A percentile compares a stretch with the other conserved stretches of the same genome.
These are phyloP conservation scores for Xanthoconium stramineum DNA, from an alignment of 768 basidiomycete species.

Conservation along the genomic window DNA sequence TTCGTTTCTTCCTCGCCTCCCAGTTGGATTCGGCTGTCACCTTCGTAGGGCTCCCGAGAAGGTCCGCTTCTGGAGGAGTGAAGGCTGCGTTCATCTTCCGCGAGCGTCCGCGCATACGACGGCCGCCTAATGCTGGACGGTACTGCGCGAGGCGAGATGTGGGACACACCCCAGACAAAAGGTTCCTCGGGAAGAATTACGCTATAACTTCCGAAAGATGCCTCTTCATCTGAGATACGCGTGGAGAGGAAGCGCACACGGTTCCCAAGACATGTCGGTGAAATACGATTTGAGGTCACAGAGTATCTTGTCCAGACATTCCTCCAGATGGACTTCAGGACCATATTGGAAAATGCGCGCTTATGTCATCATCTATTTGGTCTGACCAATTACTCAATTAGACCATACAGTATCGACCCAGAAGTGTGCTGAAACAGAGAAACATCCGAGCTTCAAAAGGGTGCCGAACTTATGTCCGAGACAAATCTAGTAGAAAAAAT, in stretches of 20 bases:
- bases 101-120: slow-evolving; percentile 38
- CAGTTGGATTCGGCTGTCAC: slow-evolving; percentile 43
- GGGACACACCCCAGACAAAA: slow-evolving; percentile 58
- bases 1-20: slow-evolving; percentile 51
- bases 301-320: not conserved
- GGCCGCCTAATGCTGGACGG: slow-evolving; percentile 57
- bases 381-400: too few species aligned
- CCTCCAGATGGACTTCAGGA: not conserved
- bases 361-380: not conserved
- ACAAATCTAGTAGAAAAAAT: too few species aligned
- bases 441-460: too few species aligned
- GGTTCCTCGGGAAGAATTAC: slow-evolving; percentile 67
- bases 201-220: slow-evolving; percentile 51
- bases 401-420: too few species aligned
- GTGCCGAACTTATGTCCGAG: too few species aligned
- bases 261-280: not conserved
- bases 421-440: too few species aligned
- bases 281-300: not conserved
- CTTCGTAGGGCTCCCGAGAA: slow-evolving; percentile 7
- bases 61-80: not conserved
- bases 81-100: not conserved
- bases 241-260: slow-evolving; percentile 6
- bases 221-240: slow-evolving; percentile 2
- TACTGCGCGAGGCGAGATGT: slow-evolving; percentile 55
- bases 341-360: not conserved